Evolutionary conservation across 108 stramenopile genomes (phyloP).

Genomic region (Epithemia pelagica): DNA sequence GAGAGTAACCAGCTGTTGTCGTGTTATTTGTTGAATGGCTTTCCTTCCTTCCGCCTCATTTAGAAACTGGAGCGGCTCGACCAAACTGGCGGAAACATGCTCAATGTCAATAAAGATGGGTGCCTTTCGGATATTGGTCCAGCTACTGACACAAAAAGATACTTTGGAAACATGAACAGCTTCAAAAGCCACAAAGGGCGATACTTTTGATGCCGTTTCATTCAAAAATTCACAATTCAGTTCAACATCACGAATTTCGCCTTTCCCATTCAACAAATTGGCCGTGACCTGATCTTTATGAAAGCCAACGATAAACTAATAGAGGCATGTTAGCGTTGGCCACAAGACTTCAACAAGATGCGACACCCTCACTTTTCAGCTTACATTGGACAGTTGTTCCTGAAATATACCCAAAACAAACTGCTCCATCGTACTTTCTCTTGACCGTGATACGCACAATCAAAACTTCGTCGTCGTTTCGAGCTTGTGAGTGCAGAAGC

Average conservation of each 20-base stretch:
- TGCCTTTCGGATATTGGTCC: conserved; percentile 71
- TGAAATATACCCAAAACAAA: conserved; percentile 67
- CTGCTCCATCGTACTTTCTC: conserved; percentile 75
- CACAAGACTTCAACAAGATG: background rate
- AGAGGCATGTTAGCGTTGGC: background rate
- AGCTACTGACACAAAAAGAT: conserved; percentile 62
- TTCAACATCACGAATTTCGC: conserved; percentile 56
- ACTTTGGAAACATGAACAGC: conserved; percentile 54
- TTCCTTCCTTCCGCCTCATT: conserved; percentile 3
- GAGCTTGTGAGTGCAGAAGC: no score
- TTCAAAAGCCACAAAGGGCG: conserved; percentile 52
- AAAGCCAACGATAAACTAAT: conserved; percentile 62
- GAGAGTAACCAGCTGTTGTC: conserved; percentile 13
- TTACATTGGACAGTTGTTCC: conserved; percentile 69
- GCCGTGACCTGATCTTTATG: conserved; percentile 67
- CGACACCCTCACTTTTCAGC: conserved; percentile 2
- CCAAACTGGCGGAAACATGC: conserved; percentile 31
- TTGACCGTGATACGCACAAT: no score
- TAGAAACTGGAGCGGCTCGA: conserved; percentile 52
- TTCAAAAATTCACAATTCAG: conserved; percentile 65
- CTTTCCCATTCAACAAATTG: conserved; percentile 71
- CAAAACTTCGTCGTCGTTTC: no score
- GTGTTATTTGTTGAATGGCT: conserved; percentile 16
- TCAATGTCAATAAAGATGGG: conserved; percentile 74
- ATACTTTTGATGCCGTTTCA: conserved; percentile 25